Base-by-base conservation (phyloP, 305 asterid genomes). In the Rubia balearica region DNA sequence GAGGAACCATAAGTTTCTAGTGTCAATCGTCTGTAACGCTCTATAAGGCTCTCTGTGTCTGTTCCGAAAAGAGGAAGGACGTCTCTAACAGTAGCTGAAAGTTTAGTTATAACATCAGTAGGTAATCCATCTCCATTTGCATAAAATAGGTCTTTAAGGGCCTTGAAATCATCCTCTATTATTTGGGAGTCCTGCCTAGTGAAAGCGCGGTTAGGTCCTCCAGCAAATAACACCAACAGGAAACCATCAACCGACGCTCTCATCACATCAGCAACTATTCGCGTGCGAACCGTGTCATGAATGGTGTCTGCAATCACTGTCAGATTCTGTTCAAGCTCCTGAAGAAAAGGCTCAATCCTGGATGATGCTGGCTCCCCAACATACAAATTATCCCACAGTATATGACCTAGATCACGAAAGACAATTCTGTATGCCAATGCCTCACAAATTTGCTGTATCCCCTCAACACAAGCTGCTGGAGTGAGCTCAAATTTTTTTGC, bases 51-150 rank as follows among this genome's bases (percentile, higher is more conserved):
- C 67, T 89, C 99, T 14, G 95, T 83, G 61, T 91, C 99, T 16
- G 88, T 70, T 74, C 86, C 74, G 70, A 89, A 80, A 36, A 94
- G 93, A 3, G 97, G 95, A 70, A 94, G 82, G 61, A 91, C 83
- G 11, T 88, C 96, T 71, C 93, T 79, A 2, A 76, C 93, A 0
- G 88, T 79, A n/a, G 87, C 70, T 21, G 96, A 89, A 57, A 86
- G 87, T 72, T 91, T 91, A 48, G 85, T 83, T 16, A 91, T 86
- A 64, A 89, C 76, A 68, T 91, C 96, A 33, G 78, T 78, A 4
- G 97, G 90, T 79, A 94, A 81, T 66, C 98, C 96, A 70, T 91
- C 97, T 19, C 98, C 97, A 46, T 91, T 83, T 36, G 98, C 97
- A 88, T 84, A 91, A 84, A 91, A 94, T 7, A 94, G 85, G 70